Evolutionary conservation across 2,329 filamentous ascomycete genomes (phyloP).

Genomic region (Sordariomycetes sp.): DNA sequence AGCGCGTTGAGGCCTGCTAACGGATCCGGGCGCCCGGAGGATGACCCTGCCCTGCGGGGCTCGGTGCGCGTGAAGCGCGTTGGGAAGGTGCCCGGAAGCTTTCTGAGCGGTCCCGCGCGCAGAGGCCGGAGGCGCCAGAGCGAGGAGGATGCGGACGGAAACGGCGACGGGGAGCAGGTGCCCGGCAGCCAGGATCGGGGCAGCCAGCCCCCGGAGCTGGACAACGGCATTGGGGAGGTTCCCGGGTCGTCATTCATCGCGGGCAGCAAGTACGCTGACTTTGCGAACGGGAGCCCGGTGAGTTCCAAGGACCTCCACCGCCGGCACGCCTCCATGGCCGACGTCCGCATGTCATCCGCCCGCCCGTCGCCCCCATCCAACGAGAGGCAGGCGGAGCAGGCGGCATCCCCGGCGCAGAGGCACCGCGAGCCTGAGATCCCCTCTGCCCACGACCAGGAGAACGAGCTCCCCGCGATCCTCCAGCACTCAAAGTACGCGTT

Average conservation of each 20-base stretch:
- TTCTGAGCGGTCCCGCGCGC: constrained; percentile 69
- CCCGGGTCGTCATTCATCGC: constrained; percentile 32
- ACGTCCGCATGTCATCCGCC: constrained; percentile 20
- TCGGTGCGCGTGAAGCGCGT: constrained; percentile 71
- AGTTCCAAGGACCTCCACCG: constrained; percentile 32
- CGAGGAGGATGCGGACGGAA: constrained; percentile 48
- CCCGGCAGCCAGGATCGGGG: constrained; percentile 30
- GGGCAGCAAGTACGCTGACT: constrained; percentile 22
- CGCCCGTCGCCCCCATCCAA: constrained; percentile 16
- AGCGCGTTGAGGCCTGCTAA: constrained; percentile 40
- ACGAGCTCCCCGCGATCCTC: constrained; percentile 63
- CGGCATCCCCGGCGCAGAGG: neutral
- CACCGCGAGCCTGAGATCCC: constrained; percentile 43
- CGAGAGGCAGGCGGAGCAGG: neutral
- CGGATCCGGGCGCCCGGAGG: constrained; percentile 41
- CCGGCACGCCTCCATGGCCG: constrained; percentile 25
- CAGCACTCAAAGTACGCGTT: constrained; percentile 39
- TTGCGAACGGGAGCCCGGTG: constrained; percentile 49
- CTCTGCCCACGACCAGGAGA: constrained; percentile 70
- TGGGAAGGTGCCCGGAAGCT: constrained; percentile 64
- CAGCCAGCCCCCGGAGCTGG: constrained; percentile 18
- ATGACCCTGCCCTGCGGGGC: constrained; percentile 56
- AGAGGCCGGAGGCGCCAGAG: constrained; percentile 59
- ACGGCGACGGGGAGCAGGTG: constrained; percentile 24
- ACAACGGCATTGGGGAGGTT: constrained; percentile 19